Evolutionary conservation across 768 basidiomycete species (phyloP).

Genomic region (Candolleomyces efflorescens): DNA sequence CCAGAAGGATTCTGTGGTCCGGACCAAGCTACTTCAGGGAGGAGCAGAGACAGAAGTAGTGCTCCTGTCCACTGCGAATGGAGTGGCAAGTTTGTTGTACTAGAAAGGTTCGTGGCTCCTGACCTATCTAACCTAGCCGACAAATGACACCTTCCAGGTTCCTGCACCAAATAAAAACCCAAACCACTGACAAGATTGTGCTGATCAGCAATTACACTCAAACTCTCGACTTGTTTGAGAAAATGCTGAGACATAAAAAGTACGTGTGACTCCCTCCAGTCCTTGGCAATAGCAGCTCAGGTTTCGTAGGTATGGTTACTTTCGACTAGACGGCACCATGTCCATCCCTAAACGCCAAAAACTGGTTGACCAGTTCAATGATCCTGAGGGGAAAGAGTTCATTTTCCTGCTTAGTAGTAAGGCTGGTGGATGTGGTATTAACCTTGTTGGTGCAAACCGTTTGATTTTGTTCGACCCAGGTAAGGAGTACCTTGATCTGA

Average conservation of each 20-base stretch:
- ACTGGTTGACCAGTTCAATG: slow-evolving; percentile 93
- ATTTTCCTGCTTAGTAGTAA: slow-evolving; percentile 93
- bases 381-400: slow-evolving; percentile 90
- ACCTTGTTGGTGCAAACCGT: slow-evolving; percentile 93
- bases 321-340: slow-evolving; percentile 95
- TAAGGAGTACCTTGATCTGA: slow-evolving; percentile 26
- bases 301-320: slow-evolving; percentile 71
- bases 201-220: slow-evolving; percentile 97
- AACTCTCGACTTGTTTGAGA: slow-evolving; percentile 91
- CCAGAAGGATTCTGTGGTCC: slow-evolving; percentile 73
- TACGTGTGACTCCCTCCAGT: slow-evolving; percentile 24
- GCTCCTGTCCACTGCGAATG: slow-evolving; percentile 70
- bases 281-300: not conserved
- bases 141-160: slow-evolving; percentile 48
- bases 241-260: slow-evolving; percentile 82
- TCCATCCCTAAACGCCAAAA: slow-evolving; percentile 89
- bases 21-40: slow-evolving; percentile 33
- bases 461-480: slow-evolving; percentile 95
- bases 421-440: slow-evolving; percentile 95
- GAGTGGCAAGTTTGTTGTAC: slow-evolving; percentile 88
- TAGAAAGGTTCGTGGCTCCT: slow-evolving; percentile 65
- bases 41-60: slow-evolving; percentile 37
- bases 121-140: not conserved
- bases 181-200: slow-evolving; percentile 93
- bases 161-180: slow-evolving; percentile 72